These are phyloP conservation scores for Picochlorum costavermella DNA, from an alignment of 139 green algal species.

Conservation along the genomic window DNA sequence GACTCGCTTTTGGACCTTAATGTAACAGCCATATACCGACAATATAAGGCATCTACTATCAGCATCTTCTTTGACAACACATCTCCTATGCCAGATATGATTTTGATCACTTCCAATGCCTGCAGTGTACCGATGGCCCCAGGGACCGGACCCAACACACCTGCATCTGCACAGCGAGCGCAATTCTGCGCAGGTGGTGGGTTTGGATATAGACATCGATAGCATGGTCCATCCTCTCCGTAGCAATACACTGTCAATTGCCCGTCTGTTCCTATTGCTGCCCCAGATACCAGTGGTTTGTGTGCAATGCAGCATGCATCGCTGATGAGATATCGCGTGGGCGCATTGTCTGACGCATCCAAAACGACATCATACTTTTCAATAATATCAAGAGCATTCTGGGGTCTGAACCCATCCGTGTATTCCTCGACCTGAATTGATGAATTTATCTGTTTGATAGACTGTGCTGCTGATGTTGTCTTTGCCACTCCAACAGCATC, in stretches of 20 bases:
- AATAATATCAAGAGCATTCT: slow-evolving; percentile 67
- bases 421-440: slow-evolving; percentile 46
- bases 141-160: slow-evolving; percentile 83
- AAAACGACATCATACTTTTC: slow-evolving; percentile 79
- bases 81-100: slow-evolving; percentile 58
- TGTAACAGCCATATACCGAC: slow-evolving; percentile 63
- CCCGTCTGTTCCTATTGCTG: slow-evolving; percentile 82
- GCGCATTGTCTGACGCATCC: slow-evolving; percentile 88
- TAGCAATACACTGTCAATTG: slow-evolving; percentile 90
- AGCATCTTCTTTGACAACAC: slow-evolving; percentile 52
- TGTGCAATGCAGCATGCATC: slow-evolving; percentile 65
- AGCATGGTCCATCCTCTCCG: slow-evolving; percentile 59
- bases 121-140: slow-evolving; percentile 89
- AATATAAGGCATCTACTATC: slow-evolving; percentile 57
- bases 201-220: slow-evolving; percentile 87
- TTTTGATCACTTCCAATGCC: slow-evolving; percentile 89
- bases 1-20: slow-evolving; percentile 37
- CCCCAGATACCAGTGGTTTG: slow-evolving; percentile 77
- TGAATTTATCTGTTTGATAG: slow-evolving; percentile 60
- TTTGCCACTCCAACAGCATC: slow-evolving; percentile 64
- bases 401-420: slow-evolving; percentile 47
- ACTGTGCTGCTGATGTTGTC: slow-evolving; percentile 50
- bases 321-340: slow-evolving; percentile 87
- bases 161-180: slow-evolving; percentile 76
- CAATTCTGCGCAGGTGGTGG: slow-evolving; percentile 67